Base-by-base conservation (phyloP, 208 protist species). In the Crithidia thermophila region DNA sequence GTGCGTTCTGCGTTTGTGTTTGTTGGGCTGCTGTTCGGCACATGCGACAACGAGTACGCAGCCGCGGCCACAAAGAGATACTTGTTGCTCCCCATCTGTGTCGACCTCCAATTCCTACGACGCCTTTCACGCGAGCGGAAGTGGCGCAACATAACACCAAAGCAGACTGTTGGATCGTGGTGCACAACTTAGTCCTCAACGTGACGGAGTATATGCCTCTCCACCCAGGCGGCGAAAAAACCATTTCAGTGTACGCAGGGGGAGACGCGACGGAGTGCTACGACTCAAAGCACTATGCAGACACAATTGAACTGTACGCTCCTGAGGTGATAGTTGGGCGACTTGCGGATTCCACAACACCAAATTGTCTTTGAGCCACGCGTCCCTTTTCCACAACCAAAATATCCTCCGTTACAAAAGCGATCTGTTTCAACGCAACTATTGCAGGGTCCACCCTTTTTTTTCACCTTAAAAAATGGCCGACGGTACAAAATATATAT, bases 161-260 rank as follows among this genome's bases (percentile, higher is more conserved):
- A 27, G 8, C 16, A 16, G 55, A 49, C 18, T 46, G 55, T 27
- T 49, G 55, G 23, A 49, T 61, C 37, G 55, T 49, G 6, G 55
- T 46, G 40, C 40, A 61, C 55, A 61, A 49, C 27, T 27, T 49
- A 1, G 40, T 61, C 23, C 27, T 61, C 13, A 23, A 49, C 25
- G 55, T 61, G 16, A 61, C 55, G 3, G 40, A 61, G 16, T 61
- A 49, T 40, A 61, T 61, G 55, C 36, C 40, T 0, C 55, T 61
- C 14, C 55, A 61, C 23, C 40, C 55, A n/a, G 55, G 55, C 8
- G 55, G 55, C 21, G 55, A 34, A 27, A 10, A 23, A 5, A 49
- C 55, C 11, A 61, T 49, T 16, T 61, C 40, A 1, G 18, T 61
- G 9, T 61, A 49, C 27, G 40, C 39, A 7, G 55, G 55, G 21